Conservation (phyloP, 2,329 filamentous ascomycete genomes). For the Aspergillus sp. region DNA sequence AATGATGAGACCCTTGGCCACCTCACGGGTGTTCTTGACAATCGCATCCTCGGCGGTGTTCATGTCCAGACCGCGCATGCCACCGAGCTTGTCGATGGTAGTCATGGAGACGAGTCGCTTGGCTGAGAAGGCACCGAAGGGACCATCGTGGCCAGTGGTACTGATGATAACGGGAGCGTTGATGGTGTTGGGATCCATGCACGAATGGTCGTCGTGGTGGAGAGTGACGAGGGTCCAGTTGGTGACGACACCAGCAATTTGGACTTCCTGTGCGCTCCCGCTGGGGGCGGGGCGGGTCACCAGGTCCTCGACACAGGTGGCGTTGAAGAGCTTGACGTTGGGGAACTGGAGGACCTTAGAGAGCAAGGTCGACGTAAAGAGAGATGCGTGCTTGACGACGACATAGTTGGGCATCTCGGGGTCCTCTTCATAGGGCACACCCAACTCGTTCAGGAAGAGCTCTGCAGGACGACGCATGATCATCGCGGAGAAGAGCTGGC, state of each 20-base stretch:
- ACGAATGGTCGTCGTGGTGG: conserved; percentile 85
- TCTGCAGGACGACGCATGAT: conserved; percentile 92
- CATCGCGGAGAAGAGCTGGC: conserved; percentile 94
- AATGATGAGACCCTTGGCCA: conserved; percentile 85
- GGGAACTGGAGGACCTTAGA: conserved; percentile 79
- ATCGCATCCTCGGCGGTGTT: conserved; percentile 88
- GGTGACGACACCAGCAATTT: conserved; percentile 85
- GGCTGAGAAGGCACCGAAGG: conserved; percentile 86
- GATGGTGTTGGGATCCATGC: conserved; percentile 98
- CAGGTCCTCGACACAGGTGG: conserved; percentile 86
- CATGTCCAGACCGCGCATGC: conserved; percentile 94
- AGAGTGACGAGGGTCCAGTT: conserved; percentile 93
- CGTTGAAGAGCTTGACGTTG: conserved; percentile 96
- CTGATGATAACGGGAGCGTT: conserved; percentile 86
- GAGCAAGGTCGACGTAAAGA: conserved; percentile 87
- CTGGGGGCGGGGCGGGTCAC: conserved; percentile 70
- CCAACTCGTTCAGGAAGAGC: conserved; percentile 76
- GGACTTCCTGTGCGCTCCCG: conserved; percentile 54
- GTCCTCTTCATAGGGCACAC: conserved; percentile 84
- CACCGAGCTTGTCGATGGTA: conserved; percentile 76
- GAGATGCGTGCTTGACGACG: conserved; percentile 88
- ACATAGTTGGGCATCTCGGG: conserved; percentile 83
- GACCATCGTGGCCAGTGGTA: conserved; percentile 87
- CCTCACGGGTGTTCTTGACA: conserved; percentile 85
- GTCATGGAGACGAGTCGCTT: conserved; percentile 91